Evolutionary conservation across 139 green algal species (phyloP).

Genomic region (Chlamydomonas incerta): DNA sequence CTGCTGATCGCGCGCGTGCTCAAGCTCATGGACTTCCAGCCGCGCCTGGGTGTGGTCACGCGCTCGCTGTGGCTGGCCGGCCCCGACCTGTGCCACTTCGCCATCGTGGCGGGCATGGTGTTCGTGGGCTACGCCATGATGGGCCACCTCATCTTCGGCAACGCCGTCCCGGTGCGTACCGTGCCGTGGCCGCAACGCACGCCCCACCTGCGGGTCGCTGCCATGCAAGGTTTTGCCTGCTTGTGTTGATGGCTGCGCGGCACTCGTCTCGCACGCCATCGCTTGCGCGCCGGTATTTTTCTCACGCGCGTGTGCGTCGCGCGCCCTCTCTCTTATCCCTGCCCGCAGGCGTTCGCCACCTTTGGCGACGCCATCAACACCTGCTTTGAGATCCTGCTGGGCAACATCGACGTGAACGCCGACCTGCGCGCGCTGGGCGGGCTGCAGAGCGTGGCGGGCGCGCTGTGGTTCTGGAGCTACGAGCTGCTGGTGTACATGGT

Average conservation of each 20-base stretch:
- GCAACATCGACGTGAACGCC: conserved; percentile 80
- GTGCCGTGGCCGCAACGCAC: no score
- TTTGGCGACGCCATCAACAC: conserved; percentile 80
- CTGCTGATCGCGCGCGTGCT: conserved; percentile 84
- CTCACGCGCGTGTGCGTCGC: no score
- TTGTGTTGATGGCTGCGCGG: no score
- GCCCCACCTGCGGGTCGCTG: no score
- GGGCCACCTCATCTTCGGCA: conserved; percentile 89
- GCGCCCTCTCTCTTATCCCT: no score
- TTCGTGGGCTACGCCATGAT: conserved; percentile 91
- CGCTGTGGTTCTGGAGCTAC: conserved; percentile 90
- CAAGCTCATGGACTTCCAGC: conserved; percentile 94
- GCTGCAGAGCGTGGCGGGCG: conserved; percentile 65
- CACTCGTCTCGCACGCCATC: no score
- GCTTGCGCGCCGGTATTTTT: no score
- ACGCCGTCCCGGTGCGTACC: conserved; percentile 58
- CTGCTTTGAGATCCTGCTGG: conserved; percentile 89
- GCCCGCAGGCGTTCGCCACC: conserved; percentile 63
- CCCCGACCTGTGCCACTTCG: conserved; percentile 88
- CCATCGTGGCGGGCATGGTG: conserved; percentile 82
- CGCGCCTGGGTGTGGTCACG: conserved; percentile 85
- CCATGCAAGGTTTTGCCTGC: no score
- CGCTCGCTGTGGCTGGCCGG: conserved; percentile 78
- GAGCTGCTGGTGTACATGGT: conserved; percentile 92
- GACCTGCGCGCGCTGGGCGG: conserved; percentile 75